Conservation (phyloP, 441 rosid species). For the Croton laevigatus region DNA sequence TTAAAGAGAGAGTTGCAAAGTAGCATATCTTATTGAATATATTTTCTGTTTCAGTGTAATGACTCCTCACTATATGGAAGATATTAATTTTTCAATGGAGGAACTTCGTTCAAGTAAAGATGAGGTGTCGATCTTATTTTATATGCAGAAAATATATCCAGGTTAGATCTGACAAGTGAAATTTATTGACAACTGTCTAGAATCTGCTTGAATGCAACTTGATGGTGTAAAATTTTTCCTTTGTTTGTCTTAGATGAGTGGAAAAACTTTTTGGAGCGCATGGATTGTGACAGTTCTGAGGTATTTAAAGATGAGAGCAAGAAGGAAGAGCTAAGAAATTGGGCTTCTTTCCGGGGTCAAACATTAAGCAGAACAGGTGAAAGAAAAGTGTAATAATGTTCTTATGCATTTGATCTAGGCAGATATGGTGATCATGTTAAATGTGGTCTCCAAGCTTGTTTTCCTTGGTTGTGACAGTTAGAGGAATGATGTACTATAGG, state of each 20-base stretch:
- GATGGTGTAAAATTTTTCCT: slow-evolving; percentile 11
- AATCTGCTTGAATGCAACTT: slow-evolving; percentile 23
- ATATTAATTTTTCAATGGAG: slow-evolving; percentile 64
- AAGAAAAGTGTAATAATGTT: slow-evolving; percentile 12
- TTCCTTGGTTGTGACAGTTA: slow-evolving; percentile 49
- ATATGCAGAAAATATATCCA: slow-evolving; percentile 87
- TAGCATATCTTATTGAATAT: slow-evolving; percentile 9
- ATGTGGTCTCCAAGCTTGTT: slow-evolving; percentile 11
- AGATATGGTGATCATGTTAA: slow-evolving; percentile 7
- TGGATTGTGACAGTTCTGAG: slow-evolving; percentile 59
- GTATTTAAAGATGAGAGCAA: slow-evolving; percentile 42
- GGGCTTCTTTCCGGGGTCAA: slow-evolving; percentile 97
- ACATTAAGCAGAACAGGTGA: slow-evolving; percentile 96
- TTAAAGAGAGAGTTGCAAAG: background rate
- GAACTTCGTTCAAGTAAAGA: slow-evolving; percentile 75
- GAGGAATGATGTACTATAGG: slow-evolving; percentile 98
- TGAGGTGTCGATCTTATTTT: slow-evolving; percentile 75
- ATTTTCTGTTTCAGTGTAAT: slow-evolving; percentile 59
- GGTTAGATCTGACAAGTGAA: slow-evolving; percentile 38
- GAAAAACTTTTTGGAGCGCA: slow-evolving; percentile 92
- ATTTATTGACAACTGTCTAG: background rate
- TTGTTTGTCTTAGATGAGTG: slow-evolving; percentile 65
- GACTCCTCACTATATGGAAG: slow-evolving; percentile 93
- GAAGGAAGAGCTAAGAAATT: slow-evolving; percentile 74
- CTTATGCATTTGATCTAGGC: slow-evolving; percentile 10